A percentile compares a stretch with the other conserved stretches of the same genome.
Evolutionary conservation across 441 rosid genomes (phyloP).

Genomic region (Gossypium lobatum): DNA sequence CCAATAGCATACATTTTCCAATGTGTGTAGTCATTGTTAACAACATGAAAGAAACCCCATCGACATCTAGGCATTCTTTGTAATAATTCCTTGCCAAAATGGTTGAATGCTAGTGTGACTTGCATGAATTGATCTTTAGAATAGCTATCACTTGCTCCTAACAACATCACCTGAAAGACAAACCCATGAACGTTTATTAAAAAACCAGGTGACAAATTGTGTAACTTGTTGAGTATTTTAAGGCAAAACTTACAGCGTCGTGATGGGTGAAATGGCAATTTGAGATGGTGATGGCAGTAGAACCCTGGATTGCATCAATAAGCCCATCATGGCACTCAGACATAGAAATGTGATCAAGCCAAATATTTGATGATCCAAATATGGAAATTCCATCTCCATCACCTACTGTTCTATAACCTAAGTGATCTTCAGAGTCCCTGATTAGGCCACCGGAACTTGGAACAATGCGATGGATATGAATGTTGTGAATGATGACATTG

Average conservation of each 20-base stretch:
- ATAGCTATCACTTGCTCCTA: slow-evolving; percentile 56
- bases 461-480: slow-evolving; percentile 39
- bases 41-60: slow-evolving; percentile 68
- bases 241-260: slow-evolving; percentile 27
- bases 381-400: slow-evolving; percentile 56
- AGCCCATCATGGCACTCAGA: slow-evolving; percentile 45
- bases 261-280: slow-evolving; percentile 59
- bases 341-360: slow-evolving; percentile 63
- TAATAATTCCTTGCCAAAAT: slow-evolving; percentile 17
- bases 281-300: slow-evolving; percentile 58
- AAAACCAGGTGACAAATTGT: background rate
- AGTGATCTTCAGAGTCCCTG: slow-evolving; percentile 35
- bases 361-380: slow-evolving; percentile 47
- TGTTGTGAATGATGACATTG: slow-evolving; percentile 47
- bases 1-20: no score
- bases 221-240: background rate
- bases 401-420: slow-evolving; percentile 29
- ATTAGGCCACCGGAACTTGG: slow-evolving; percentile 29
- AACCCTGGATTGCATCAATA: slow-evolving; percentile 44
- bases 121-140: slow-evolving; percentile 53
- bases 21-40: no score
- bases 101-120: slow-evolving; percentile 81
- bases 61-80: slow-evolving; percentile 88
- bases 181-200: background rate
- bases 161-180: slow-evolving; percentile 47